These are phyloP conservation scores for Talaromyces sp. DNA, from an alignment of 2,329 filamentous ascomycete species.

Conservation along the genomic window DNA sequence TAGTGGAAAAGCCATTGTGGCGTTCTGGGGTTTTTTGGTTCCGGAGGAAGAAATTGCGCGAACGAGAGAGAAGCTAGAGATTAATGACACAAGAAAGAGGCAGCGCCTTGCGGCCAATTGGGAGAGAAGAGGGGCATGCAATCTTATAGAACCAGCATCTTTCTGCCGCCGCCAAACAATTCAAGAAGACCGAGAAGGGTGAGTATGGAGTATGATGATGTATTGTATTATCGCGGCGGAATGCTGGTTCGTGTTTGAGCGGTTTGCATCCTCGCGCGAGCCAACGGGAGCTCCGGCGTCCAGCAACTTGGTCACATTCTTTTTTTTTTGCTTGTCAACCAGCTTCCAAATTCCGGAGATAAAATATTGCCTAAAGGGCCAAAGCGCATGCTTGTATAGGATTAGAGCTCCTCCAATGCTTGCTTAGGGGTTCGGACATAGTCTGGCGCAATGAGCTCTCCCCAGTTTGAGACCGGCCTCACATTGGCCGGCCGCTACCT, in stretches of 20 bases:
- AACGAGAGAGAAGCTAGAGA: neutral
- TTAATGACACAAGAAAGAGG: neutral
- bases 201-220: conserved; percentile 1
- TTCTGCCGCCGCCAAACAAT: neutral
- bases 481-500: conserved; percentile 33
- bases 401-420: neutral
- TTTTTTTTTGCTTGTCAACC: neutral
- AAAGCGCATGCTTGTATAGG: neutral
- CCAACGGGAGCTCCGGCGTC: conserved; percentile 15
- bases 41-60: conserved; percentile 9
- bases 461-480: conserved; percentile 26
- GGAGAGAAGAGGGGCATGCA: neutral
- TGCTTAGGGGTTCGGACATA: neutral
- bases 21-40: neutral
- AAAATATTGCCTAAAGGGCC: neutral
- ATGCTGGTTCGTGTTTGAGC: conserved; percentile 23
- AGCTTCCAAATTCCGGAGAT: neutral
- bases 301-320: conserved; percentile 6
- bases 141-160: conserved; percentile 1
- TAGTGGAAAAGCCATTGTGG: conserved; percentile 57
- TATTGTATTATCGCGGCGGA: neutral
- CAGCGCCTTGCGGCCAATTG: neutral
- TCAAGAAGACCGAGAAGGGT: neutral
- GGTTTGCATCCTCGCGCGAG: conserved; percentile 25
- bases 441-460: conserved; percentile 25